Evolutionary conservation across 495 filamentous ascomycete genomes (phyloP), one percentile per base, ranked within the genome.

Genomic region (Parachaetomium inaequale): DNA sequence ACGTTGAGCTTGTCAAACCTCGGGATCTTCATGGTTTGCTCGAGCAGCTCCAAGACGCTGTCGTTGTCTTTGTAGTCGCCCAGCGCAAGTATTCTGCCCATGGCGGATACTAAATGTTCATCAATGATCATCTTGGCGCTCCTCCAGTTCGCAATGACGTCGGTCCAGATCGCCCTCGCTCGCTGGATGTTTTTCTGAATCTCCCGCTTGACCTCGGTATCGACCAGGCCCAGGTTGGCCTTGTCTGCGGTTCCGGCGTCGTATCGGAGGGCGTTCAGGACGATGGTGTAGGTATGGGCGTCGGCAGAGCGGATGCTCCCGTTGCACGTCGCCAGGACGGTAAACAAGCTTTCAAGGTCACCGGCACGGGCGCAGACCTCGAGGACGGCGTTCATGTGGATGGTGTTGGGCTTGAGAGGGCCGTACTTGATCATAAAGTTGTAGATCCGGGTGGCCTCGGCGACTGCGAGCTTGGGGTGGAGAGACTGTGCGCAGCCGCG

Each of bases 361-460:
- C 74, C 67, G 8, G 88, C 84, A 25, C 82, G 78, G 28, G 84
- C 82, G 69, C 93, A 97, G 4, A 92, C 88, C 46, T 87, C 85
- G 15, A 98, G 78, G 59, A 92, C 84, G 7, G 92, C 90, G 72
- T 98, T 97, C 50, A 87, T 85, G 69, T 98, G 94, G 51, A 90
- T 87, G 11, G 88, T 87, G 61, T 82, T 85, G 1, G 86, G 88
- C 61, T 84, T 75, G 53, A 93, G 74, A 2, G 72, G 73, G 0
- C 82, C 82, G 42, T 82, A 85, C 1, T 73, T 76, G 38, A 77
- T 75, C 78, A 96, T 88, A 46, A 84, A 87, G 61, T 86, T 79
- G 74, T 94, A 97, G 21, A 95, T 79, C 19, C 80, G 76, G 19
- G 88, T 63, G 0, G 91, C 89, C 54, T 85, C 83, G 17, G 76